Evolutionary conservation across 345 rosid species (phyloP), one percentile per base, ranked within the genome.

Genomic region (Populus davidiana): DNA sequence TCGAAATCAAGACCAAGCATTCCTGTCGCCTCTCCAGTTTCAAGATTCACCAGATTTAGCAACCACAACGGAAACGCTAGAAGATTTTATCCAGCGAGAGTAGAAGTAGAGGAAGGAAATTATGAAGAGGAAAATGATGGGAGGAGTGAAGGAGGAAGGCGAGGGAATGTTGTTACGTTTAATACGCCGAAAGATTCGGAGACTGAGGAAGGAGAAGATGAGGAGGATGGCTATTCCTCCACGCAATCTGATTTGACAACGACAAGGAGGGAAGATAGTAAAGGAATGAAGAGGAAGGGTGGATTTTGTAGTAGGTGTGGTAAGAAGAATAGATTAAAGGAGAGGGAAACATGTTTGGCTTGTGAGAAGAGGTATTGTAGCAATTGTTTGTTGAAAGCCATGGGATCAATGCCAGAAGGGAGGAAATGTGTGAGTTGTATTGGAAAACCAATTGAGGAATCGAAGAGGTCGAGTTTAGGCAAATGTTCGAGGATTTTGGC

Each of bases 331-430:
- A 77, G 86, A 74, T 77, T 83, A 74, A 86, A 79, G 66, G 89
- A 84, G 77, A 81, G 84, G 68, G 90, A 88, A 76, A 75, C 39
- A n/a, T 90, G 93, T 75, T 77, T 90, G 71, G 94, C 86, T 27
- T 90, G 91, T 62, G 91, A 87, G 73, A 82, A 88, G 1, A 85
- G 77, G 85, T 90, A 90, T 39, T 90, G 93, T 52, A 82, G 85
- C 25, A 88, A 83, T 68, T 90, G 93, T n/a, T 70, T 90, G 86
- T 79, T 90, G 25, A 88, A 84, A 81, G 91, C 91, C 10, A 90
- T 88, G 93, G 93, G 93, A 13, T 90, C 93, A 63, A 90, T 90
- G 93, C 93, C 93, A 2, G 93, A 90, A 73, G 93, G 93, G 35
- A 83, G 93, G 79, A 90, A 90, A 77, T 90, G 94, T n/a, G 87